Conservation (phyloP, 2,329 filamentous ascomycete genomes). For the Penicillium sclerotiorum region DNA sequence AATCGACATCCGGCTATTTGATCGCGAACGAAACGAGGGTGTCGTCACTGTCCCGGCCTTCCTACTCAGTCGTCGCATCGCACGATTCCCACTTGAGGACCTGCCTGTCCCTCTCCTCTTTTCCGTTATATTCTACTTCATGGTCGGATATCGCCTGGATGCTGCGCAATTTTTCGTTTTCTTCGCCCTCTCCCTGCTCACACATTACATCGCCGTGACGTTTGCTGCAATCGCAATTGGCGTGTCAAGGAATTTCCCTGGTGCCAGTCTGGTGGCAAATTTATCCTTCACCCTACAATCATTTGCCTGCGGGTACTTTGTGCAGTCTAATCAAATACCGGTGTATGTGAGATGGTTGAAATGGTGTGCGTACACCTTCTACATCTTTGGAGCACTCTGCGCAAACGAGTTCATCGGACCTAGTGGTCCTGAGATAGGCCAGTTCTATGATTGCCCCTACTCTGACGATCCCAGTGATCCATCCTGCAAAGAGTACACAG, state of each 20-base stretch:
- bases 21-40: conserved; percentile 73
- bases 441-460: conserved; percentile 73
- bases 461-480: conserved; percentile 65
- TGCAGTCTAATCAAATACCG: conserved; percentile 72
- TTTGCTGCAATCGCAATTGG: conserved; percentile 71
- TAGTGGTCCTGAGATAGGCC: conserved; percentile 49
- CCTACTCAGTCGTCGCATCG: conserved; percentile 68
- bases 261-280: conserved; percentile 72
- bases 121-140: conserved; percentile 74
- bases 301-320: conserved; percentile 75
- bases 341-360: conserved; percentile 80
- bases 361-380: conserved; percentile 49
- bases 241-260: conserved; percentile 67
- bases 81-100: conserved; percentile 71
- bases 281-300: conserved; percentile 72
- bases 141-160: conserved; percentile 70
- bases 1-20: conserved; percentile 73
- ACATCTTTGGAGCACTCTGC: conserved; percentile 70
- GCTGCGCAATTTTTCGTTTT: conserved; percentile 70
- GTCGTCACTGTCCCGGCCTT: conserved; percentile 71
- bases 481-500: conserved; percentile 68
- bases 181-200: conserved; percentile 67
- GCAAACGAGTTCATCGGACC: conserved; percentile 68
- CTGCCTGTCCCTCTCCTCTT: conserved; percentile 72
- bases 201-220: conserved; percentile 73